Base-by-base conservation (phyloP, 2,329 filamentous ascomycete species). In the Aureobasidium subglaciale region DNA sequence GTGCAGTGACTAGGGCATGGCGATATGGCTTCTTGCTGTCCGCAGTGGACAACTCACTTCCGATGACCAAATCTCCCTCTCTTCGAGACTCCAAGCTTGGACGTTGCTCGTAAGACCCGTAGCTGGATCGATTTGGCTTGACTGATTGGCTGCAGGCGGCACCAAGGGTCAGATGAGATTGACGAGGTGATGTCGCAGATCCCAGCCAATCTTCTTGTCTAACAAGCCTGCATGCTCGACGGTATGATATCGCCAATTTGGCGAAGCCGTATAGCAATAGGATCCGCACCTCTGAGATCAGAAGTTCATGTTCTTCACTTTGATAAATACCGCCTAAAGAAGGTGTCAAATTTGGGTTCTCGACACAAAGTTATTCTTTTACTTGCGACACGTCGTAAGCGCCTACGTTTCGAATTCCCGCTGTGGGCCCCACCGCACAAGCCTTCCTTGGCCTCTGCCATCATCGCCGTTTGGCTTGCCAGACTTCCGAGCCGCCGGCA, bases 351-450 rank as follows among this genome's bases (percentile, higher is more conserved):
- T n/a, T n/a, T n/a, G n/a, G n/a, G n/a, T 24, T 24, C 7, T 6
- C 18, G 5, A 32, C 11, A 15, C 22, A 18, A 20, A 10, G 37
- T 20, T 20, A 15, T 5, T 29, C n/a, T 24, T 27, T 34, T 43
- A 18, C 18, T 43, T 34, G 29, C 50, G 50, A 42, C 37, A 42
- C 50, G 50, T 54, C 50, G 50, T 54, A 40, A 54, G 50, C 50
- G 35, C 35, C 32, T 50, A 40, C 24, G 50, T 54, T 54, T 54
- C 37, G 27, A 13, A 25, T n/a, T 50, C 15, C 37, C 49, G 49
- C 35, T 54, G 50, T 29, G 50, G 50, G 50, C 20, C 50, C 18
- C 37, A 53, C 20, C 37, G 27, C 25, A 41, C 25, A 53, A 53
- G 37, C 18, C 32, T 42, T 20, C 35, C 50, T 54, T 54, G 50